Conservation (phyloP, 305 asterid genomes). For the Striga hermonthica region DNA sequence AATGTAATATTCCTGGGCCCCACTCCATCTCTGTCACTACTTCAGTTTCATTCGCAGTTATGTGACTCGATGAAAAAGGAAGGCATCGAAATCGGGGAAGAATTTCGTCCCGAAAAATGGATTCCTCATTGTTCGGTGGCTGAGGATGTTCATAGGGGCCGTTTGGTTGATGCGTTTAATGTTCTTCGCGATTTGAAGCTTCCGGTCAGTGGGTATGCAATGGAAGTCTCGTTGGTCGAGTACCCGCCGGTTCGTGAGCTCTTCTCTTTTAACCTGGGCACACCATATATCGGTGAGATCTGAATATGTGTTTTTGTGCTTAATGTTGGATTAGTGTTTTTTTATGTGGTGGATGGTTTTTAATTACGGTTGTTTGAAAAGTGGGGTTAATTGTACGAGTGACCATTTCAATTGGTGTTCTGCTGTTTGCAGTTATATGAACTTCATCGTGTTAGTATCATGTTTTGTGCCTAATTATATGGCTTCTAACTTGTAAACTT, state of each 20-base stretch:
- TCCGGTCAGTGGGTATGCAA: constrained; percentile 76
- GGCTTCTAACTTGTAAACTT: too few species aligned
- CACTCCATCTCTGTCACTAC: constrained; percentile 73
- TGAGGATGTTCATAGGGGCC: constrained; percentile 69
- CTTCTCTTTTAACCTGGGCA: constrained; percentile 62
- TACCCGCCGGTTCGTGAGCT: constrained; percentile 73
- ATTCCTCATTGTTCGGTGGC: constrained; percentile 79
- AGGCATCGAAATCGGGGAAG: constrained; percentile 67
- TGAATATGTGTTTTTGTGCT: constrained; percentile 30
- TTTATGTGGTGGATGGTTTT: not conserved
- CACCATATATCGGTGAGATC: constrained; percentile 45
- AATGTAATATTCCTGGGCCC: constrained; percentile 76
- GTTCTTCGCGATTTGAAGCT: constrained; percentile 69
- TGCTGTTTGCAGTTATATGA: too few species aligned
- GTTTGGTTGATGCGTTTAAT: constrained; percentile 81
- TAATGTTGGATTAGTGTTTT: constrained; percentile 11
- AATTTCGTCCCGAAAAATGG: constrained; percentile 67
- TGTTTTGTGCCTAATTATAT: not conserved
- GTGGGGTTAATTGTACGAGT: constrained; percentile 2
- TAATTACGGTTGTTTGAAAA: constrained; percentile 25
- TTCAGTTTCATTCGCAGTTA: constrained; percentile 77
- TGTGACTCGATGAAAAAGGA: constrained; percentile 82
- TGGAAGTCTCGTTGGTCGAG: constrained; percentile 75
- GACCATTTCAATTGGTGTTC: too few species aligned
- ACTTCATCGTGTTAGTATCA: too few species aligned